These are phyloP conservation scores for Leccinum rimulosum DNA, from an alignment of 768 basidiomycete species.

Conservation along the genomic window DNA sequence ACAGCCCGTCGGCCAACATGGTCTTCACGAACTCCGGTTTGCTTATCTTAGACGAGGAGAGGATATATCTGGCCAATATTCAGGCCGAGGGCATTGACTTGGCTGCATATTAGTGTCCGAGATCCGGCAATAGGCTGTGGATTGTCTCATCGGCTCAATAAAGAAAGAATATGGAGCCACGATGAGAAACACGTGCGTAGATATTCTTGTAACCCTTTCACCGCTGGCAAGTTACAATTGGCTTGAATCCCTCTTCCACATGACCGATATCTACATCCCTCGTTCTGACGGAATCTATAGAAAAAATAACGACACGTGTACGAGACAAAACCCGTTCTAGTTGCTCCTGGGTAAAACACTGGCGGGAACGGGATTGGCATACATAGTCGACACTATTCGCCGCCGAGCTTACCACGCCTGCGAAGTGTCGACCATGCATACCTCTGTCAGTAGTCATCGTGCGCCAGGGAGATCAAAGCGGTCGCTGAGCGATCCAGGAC, in stretches of 20 bases:
- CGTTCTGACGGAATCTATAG: neutral
- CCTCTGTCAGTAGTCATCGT: constrained; percentile 9
- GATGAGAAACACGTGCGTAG: neutral
- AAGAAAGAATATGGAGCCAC: neutral
- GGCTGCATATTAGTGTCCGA: constrained; percentile 5
- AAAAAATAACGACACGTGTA: constrained; percentile 8
- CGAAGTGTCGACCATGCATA: constrained; percentile 12
- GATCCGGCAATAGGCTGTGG: neutral
- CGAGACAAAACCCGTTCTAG: neutral
- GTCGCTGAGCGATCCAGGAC: constrained; percentile 25
- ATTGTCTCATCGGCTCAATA: neutral
- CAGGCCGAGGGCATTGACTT: constrained; percentile 29
- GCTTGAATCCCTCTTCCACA: neutral
- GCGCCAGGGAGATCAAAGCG: constrained; percentile 12
- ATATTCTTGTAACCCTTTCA: neutral
- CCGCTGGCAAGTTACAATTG: neutral
- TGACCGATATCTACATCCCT: neutral
- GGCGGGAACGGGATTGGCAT: neutral
- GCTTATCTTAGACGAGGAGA: constrained; percentile 40
- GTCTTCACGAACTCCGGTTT: constrained; percentile 41
- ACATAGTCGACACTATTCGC: neutral
- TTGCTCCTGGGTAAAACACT: neutral
- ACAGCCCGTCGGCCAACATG: constrained; percentile 35
- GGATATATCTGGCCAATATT: constrained; percentile 38
- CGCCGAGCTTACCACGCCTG: neutral